Conservation (phyloP, 345 rosid species). For the Eucalyptus lansdowneana region DNA sequence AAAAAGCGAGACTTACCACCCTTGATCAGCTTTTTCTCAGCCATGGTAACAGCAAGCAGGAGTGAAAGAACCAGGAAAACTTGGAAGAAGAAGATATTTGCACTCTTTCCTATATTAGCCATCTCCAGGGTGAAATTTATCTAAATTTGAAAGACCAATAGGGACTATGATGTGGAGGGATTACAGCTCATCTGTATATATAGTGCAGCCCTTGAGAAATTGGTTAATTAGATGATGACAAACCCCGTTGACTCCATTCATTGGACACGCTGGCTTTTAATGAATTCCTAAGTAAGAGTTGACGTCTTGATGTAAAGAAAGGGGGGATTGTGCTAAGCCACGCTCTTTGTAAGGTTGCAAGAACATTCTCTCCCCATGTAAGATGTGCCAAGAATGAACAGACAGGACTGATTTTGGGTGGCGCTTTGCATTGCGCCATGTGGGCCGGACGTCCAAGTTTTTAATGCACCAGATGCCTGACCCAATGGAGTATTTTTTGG, state of each 20-base stretch:
- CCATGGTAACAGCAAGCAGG: background rate
- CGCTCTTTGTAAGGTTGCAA: background rate
- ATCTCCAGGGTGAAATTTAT: background rate
- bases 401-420: accelerated
- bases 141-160: background rate
- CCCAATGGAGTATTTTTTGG: background rate
- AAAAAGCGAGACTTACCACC: background rate
- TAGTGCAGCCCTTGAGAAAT: background rate
- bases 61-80: background rate
- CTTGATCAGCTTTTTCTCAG: background rate
- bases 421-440: background rate
- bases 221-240: background rate
- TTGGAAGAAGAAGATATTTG: background rate
- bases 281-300: background rate
- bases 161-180: background rate
- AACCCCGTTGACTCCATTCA: background rate
- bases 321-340: background rate
- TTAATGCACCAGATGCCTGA: background rate
- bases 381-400: background rate
- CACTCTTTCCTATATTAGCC: background rate
- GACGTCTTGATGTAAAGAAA: background rate
- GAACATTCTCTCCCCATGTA: background rate
- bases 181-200: background rate
- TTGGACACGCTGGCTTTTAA: background rate
- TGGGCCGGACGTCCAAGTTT: background rate